Evolutionary conservation across 805 yeast species (phyloP), one percentile per base, ranked within the genome.

Genomic region (Metschnikowia koreensis): DNA sequence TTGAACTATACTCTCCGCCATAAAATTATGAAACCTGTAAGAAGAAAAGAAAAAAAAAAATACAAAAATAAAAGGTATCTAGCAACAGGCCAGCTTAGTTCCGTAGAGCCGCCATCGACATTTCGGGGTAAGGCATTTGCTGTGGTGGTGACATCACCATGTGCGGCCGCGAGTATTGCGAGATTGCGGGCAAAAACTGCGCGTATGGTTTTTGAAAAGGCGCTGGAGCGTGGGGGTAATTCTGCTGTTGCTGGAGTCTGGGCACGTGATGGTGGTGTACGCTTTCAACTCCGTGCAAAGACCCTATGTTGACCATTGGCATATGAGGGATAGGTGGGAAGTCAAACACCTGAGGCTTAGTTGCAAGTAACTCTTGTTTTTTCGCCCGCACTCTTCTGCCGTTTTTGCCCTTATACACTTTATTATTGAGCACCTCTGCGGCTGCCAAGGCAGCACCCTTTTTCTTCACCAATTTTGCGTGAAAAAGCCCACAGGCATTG

Each of bases 401-500:
- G 54, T 74, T 74, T 58, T 73, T 74, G 13, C 77, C 77, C 57
- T 73, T 74, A 55, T 69, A 68, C 12, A 74, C 79, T 61, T 69
- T 72, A 52, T 69, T 70, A 58, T 72, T 70, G 53, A 74, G 70
- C 7, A 74, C 76, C 56, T 74, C 78, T 57, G 53, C 66, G 1
- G 68, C 68, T 7, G 68, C 68, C 39, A 62, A 51, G 1, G 64
- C 67, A 12, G 68, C 66, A 11, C 69, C 69, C 45, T 65, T 65
- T 22, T 66, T 54, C 53, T 64, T 65, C 36, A 66, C 69, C 50
- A 73, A 62, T 50, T 73, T 73, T 37, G 77, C 76, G 53, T 73
- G 77, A 56, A 68, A 73, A 44, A 73, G 67, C 0, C 77, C 77
- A 58, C 77, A 73, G 0, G 77, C 77, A 53, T 73, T 73, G 53